phyloP scores from a whole-genome alignment of 495 filamentous ascomycete genomes.

The Chaetomidium leptoderma region DNA sequence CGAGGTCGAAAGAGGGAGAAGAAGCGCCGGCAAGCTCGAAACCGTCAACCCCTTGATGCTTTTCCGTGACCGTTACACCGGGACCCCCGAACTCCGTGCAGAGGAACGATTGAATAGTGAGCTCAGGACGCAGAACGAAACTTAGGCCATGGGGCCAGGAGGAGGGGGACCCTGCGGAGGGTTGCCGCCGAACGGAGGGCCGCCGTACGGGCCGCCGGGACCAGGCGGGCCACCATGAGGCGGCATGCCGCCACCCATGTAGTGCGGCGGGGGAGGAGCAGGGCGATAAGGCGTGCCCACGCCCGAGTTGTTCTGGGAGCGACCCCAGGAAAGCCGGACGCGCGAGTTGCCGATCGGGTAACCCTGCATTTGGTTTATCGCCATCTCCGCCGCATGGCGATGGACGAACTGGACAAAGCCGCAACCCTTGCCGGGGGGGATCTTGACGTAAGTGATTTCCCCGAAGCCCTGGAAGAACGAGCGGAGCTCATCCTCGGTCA shows the following conservation, averaged over 20 bases:
- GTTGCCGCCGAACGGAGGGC: constrained; percentile 30
- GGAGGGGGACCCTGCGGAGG: constrained; percentile 30
- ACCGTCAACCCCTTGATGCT: constrained; percentile 12
- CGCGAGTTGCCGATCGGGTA: constrained; percentile 99
- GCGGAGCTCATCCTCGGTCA: constrained; percentile 97
- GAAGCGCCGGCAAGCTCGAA: constrained; percentile 3
- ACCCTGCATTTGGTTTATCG: constrained; percentile 99
- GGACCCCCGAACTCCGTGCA: constrained; percentile 19
- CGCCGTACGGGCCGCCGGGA: constrained; percentile 18
- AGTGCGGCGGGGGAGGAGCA: constrained; percentile 86
- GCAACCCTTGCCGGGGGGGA: constrained; percentile 97
- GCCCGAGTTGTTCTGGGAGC: constrained; percentile 98
- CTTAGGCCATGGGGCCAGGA: constrained; percentile 28
- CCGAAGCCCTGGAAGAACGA: constrained; percentile 99
- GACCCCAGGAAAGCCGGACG: constrained; percentile 94
- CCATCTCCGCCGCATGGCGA: constrained; percentile 98
- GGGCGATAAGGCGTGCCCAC: constrained; percentile 97
- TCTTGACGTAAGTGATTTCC: constrained; percentile 99
- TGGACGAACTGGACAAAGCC: constrained; percentile 99
- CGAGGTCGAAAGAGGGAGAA: constrained; percentile 3
- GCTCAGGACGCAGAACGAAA: constrained; percentile 10
- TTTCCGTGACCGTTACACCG: constrained; percentile 14
- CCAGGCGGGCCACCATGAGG: constrained; percentile 27
- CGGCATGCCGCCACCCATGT: constrained; percentile 33
- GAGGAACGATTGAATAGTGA: constrained; percentile 13